Evolutionary conservation across 495 filamentous ascomycete species (phyloP), one percentile per base, ranked within the genome.

Genomic region (Amphirosellinia nigrospora): DNA sequence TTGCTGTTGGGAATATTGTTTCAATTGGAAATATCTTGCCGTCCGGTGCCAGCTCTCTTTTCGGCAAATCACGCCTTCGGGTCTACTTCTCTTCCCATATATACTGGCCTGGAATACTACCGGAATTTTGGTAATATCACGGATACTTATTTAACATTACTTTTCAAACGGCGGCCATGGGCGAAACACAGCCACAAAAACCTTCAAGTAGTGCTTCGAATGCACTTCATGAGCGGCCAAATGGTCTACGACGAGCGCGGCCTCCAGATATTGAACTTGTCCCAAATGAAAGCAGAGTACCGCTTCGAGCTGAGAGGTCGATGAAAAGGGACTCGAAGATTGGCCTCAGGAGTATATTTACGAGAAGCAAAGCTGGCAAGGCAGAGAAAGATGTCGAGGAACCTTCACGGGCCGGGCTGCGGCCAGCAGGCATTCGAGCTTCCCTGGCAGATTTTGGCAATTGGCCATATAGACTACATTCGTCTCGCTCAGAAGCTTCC

Each of bases 281-380:
- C 8, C 66, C 48, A 34, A 66, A 68, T 46, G 76, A 76, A 41
- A 69, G 53, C 59, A 73, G 67, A 46, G 52, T 73, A 5, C 72
- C 74, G 26, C 55, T 74, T 56, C 76, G 74, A 39, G 59, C 72
- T 21, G 70, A 75, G 21, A 71, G 43, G 38, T 52, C 73, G 8
- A 61, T 62, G 11, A 76, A 73, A 56, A 73, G 84, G 60, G 84
- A 84, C 52, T 88, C 86, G 13, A 84, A 79, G 72, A 74, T 86
- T 39, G 86, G 84, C 26, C 71, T 88, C 50, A 77, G 84, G 58
- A 82, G 73, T 48, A 82, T 87, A 26, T 87, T 87, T 69, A 72
- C 80, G 53, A 77, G 78, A 61, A 73, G 77, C 58, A 84, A 79
- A 67, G 60, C 71, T 13, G 68, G 66, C 41, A 74, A 77, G 30